phyloP scores from a whole-genome alignment of 1,284 basidiomycete species.

The Mycena citricolor region DNA sequence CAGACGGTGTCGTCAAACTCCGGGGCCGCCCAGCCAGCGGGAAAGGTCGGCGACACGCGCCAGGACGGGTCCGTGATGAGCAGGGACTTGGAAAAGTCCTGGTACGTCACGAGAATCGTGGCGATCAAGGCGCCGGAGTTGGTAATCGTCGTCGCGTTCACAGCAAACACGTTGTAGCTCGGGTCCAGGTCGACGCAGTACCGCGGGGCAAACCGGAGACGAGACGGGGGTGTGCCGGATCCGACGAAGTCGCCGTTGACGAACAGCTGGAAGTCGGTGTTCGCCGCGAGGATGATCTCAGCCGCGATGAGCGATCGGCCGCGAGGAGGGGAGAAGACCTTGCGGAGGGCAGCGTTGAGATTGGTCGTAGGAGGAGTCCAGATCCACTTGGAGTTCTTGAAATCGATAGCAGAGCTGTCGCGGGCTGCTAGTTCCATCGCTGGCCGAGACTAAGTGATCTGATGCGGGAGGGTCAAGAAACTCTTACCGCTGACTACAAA shows the following conservation, averaged over 20 bases:
- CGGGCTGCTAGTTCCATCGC: no score
- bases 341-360: background rate
- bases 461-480: no score
- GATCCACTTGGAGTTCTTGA: background rate
- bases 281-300: slow-evolving; percentile 10
- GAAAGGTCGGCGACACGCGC: slow-evolving; percentile 7
- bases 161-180: no score
- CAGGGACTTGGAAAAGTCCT: background rate
- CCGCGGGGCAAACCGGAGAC: slow-evolving; percentile 6
- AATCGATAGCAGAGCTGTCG: background rate
- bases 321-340: background rate
- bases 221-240: background rate
- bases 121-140: slow-evolving; percentile 1
- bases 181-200: slow-evolving; percentile 1
- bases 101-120: slow-evolving; percentile 6
- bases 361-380: background rate
- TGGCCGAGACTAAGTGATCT: no score
- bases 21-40: background rate
- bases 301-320: slow-evolving; percentile 1
- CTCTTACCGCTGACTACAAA: no score
- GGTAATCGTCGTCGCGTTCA: background rate
- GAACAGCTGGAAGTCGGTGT: slow-evolving; percentile 4
- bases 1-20: slow-evolving; percentile 8
- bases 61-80: background rate
- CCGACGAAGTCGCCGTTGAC: slow-evolving; percentile 6